Evolutionary conservation across 495 filamentous ascomycete genomes (phyloP).

Genomic region (Penicillium argentinense): DNA sequence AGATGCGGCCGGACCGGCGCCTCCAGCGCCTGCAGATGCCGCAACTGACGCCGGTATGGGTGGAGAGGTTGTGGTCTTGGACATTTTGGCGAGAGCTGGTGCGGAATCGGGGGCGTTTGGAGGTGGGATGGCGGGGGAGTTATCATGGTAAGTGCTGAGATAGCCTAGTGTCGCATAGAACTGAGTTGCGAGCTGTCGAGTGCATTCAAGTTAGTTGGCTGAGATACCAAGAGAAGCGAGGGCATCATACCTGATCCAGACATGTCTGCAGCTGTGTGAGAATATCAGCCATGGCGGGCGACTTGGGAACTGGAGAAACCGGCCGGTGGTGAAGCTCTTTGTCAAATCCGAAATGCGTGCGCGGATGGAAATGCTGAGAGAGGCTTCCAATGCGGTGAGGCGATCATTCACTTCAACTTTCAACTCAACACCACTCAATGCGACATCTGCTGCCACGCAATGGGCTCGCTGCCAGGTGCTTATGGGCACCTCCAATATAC

Average conservation of each 20-base stretch:
- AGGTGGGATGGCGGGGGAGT: conserved; percentile 60
- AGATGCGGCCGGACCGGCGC: conserved; percentile 22
- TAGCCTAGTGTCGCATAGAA: conserved; percentile 86
- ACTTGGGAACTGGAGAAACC: neutral
- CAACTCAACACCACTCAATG: conserved; percentile 19
- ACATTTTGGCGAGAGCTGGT: conserved; percentile 41
- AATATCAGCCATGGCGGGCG: conserved; percentile 73
- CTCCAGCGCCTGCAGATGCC: conserved; percentile 22
- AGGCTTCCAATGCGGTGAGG: conserved; percentile 28
- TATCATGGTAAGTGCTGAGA: conserved; percentile 77
- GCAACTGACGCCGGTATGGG: conserved; percentile 41
- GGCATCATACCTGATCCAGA: conserved; percentile 71
- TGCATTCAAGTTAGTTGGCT: neutral
- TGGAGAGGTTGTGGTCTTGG: conserved; percentile 41
- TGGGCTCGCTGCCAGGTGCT: conserved; percentile 15
- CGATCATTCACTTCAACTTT: neutral
- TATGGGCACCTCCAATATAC: neutral
- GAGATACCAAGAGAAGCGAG: conserved; percentile 6
- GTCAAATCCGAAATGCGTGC: conserved; percentile 8
- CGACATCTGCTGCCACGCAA: conserved; percentile 16
- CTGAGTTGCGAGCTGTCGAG: conserved; percentile 80
- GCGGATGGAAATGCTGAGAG: conserved; percentile 10
- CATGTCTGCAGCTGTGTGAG: conserved; percentile 94
- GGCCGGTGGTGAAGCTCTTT: conserved; percentile 1
- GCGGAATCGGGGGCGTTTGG: conserved; percentile 57